A percentile compares a stretch with the other conserved stretches of the same genome.
Evolutionary conservation across 2,329 filamentous ascomycete species (phyloP).

Genomic region (Westerdykella sp.): DNA sequence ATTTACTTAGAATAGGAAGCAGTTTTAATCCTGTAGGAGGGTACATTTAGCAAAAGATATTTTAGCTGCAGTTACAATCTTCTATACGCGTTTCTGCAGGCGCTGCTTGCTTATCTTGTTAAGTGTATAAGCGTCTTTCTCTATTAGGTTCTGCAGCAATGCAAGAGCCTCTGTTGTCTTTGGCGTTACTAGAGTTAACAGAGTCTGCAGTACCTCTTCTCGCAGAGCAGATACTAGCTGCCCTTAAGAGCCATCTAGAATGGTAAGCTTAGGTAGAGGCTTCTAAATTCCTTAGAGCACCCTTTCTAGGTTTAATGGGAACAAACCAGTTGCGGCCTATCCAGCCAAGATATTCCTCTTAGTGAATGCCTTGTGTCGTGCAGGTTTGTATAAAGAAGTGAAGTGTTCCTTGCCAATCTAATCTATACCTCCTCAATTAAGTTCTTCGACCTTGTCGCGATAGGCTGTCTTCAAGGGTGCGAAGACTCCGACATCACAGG

Average conservation of each 20-base stretch:
- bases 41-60: constrained; percentile 17
- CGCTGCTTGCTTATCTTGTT: constrained; percentile 7
- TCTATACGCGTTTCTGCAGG: constrained; percentile 10
- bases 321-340: constrained; percentile 18
- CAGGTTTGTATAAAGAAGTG: constrained; percentile 18
- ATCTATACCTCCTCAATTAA: constrained; percentile 13
- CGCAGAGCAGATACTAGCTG: no score
- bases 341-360: constrained; percentile 23
- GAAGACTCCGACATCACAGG: constrained; percentile 18
- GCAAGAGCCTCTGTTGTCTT: constrained; percentile 12
- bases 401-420: constrained; percentile 20
- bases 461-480: constrained; percentile 17
- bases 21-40: constrained; percentile 22
- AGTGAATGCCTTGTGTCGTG: constrained; percentile 13
- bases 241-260: no score
- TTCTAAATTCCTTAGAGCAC: constrained; percentile 23
- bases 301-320: constrained; percentile 22
- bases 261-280: constrained; percentile 16
- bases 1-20: constrained; percentile 22
- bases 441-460: constrained; percentile 17
- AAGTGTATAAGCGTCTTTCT: constrained; percentile 8
- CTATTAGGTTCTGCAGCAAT: constrained; percentile 12
- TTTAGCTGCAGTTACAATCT: constrained; percentile 18
- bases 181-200: constrained; percentile 5
- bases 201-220: constrained; percentile 9